A percentile compares a stretch with the other conserved stretches of the same genome.
Conservation (phyloP, 495 filamentous ascomycete genomes). For the Trichoderma gamsii region DNA sequence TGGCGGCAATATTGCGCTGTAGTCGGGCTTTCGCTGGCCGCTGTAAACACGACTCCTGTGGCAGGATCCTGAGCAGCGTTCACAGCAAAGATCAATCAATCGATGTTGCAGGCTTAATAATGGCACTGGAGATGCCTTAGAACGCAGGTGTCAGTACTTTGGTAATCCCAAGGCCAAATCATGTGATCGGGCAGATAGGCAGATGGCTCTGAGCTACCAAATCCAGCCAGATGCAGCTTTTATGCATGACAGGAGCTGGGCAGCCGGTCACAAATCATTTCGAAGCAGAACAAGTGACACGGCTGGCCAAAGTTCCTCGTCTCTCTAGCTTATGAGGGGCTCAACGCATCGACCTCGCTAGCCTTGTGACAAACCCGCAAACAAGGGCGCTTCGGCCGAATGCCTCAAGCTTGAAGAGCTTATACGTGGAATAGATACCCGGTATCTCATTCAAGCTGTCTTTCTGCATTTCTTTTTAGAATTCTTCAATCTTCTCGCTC, state of each 20-base stretch:
- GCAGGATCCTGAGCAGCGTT: not conserved
- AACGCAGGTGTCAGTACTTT: not conserved
- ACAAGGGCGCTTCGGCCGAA: not conserved
- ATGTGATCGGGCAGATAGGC: slow-evolving; percentile 1
- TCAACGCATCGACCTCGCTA: not conserved
- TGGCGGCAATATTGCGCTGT: not conserved
- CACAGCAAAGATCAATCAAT: not conserved
- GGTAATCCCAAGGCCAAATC: not conserved
- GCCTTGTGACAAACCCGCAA: not conserved
- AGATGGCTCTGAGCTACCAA: not conserved
- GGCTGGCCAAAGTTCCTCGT: too few relatives aligned
- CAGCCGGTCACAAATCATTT: not conserved
- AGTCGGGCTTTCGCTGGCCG: not conserved
- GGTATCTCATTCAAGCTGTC: not conserved
- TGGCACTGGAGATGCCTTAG: not conserved
- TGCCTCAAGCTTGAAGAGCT: not conserved
- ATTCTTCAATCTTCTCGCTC: not conserved
- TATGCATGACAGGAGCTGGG: not conserved
- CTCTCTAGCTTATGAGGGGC: slow-evolving; percentile 8
- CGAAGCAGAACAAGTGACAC: too few relatives aligned
- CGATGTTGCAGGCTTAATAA: not conserved
- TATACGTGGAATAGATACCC: not conserved
- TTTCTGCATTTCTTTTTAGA: not conserved
- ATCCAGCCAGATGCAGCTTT: slow-evolving; percentile 10
- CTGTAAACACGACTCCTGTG: not conserved